phyloP scores from a whole-genome alignment of 169 alveolate species.

The Eimeria acervulina region DNA sequence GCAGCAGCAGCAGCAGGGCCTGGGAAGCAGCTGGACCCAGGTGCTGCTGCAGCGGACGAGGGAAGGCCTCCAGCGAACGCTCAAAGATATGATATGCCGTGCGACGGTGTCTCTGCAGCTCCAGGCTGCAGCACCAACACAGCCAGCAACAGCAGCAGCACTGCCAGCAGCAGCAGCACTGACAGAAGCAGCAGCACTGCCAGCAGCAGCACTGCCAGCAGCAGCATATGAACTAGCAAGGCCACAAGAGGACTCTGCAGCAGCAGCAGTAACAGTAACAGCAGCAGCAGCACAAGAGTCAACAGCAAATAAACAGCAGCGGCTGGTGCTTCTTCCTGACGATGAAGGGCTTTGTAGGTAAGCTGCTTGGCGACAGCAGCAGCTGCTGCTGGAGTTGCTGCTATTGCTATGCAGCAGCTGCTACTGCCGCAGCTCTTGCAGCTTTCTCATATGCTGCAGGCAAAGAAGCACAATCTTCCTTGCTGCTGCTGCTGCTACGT shows the following conservation, averaged over 20 bases:
- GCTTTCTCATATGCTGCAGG: too few relatives aligned
- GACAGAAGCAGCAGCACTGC: too few relatives aligned
- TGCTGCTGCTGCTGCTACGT: too few relatives aligned
- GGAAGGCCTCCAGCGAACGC: slow-evolving; percentile 27
- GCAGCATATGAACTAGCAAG: not conserved
- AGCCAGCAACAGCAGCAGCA: not conserved
- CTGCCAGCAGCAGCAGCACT: not conserved
- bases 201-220: too few relatives aligned
- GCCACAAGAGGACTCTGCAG: not conserved
- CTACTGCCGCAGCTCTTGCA: too few relatives aligned
- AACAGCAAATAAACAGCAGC: too few relatives aligned
- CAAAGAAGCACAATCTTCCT: too few relatives aligned
- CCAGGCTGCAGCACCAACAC: not conserved
- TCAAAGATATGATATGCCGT: not conserved
- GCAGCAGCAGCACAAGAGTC: too few relatives aligned
- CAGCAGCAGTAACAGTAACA: not conserved
- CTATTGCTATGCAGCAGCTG: not conserved
- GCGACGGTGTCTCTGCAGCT: slow-evolving; percentile 2
- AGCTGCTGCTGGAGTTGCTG: not conserved
- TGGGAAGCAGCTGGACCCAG: slow-evolving; percentile 2
- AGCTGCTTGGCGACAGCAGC: not conserved
- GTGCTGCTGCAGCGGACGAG: slow-evolving; percentile 40
- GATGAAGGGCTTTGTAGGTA: slow-evolving; percentile 24
- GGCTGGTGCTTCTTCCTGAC: slow-evolving; percentile 6
- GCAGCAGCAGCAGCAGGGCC: not conserved